Percentiles rank a stretch among this genome's conserved stretches.
Evolutionary conservation across 129 eudicot species (phyloP).

Genomic region (Mikania micrantha): DNA sequence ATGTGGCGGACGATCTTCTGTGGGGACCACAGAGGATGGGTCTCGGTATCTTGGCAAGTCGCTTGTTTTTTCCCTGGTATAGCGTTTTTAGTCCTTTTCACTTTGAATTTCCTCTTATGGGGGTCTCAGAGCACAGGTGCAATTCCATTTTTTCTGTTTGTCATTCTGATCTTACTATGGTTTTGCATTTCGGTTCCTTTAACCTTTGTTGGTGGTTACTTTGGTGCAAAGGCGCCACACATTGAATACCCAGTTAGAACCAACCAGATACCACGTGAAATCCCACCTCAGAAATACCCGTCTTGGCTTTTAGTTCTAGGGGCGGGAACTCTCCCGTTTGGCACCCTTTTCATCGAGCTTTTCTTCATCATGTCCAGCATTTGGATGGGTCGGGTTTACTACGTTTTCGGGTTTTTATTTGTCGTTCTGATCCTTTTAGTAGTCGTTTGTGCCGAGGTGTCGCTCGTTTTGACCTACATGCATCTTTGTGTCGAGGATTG

Average conservation of each 20-base stretch:
- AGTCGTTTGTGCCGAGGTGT: conserved; percentile 80
- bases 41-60: conserved; percentile 25
- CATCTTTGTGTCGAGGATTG: conserved; percentile 84
- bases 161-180: conserved; percentile 37
- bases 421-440: conserved; percentile 35
- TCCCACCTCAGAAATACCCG: conserved; percentile 60
- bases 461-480: conserved; percentile 80
- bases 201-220: conserved; percentile 37
- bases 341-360: conserved; percentile 41
- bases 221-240: conserved; percentile 39
- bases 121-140: conserved; percentile 39
- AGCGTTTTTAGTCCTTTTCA: conserved; percentile 26
- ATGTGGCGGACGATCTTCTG: conserved; percentile 20
- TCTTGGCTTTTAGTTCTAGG: conserved; percentile 81
- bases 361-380: conserved; percentile 43
- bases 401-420: conserved; percentile 34
- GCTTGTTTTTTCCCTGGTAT: conserved; percentile 42
- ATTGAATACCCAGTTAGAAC: conserved; percentile 42
- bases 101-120: conserved; percentile 33
- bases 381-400: conserved; percentile 37
- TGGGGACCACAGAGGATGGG: conserved; percentile 27
- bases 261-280: conserved; percentile 66
- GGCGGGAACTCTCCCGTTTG: conserved; percentile 57
- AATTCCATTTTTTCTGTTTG: conserved; percentile 35
- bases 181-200: conserved; percentile 42